Evolutionary conservation across 345 rosid species (phyloP), one percentile per base, ranked within the genome.

Genomic region (Abelmoschus esculentus): DNA sequence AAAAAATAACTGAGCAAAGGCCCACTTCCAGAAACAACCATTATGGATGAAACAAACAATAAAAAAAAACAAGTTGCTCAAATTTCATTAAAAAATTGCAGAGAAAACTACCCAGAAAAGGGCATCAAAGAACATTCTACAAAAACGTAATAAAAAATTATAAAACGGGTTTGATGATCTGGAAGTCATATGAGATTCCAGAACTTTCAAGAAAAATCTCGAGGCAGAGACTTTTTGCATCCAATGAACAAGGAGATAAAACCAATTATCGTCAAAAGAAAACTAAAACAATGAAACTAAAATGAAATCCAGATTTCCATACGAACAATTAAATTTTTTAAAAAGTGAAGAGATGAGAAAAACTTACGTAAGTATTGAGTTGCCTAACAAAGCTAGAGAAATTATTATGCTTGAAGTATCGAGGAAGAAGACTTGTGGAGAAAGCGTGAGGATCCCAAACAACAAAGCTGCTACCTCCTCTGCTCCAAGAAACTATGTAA

Each of bases 351-450:
- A 29, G 46, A 59, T 7, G 29, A 57, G 18, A 53, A 18, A 7
- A 80, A 32, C 97, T 80, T 74, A 90, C 97, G 59, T 93, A 93
- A 73, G 97, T 93, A 66, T 93, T 90, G 40, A 93, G 86, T 70
- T 93, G 97, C 70, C 97, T 82, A 74, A 93, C 89, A 71, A 93
- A 93, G 74, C 98, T 90, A 50, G 96, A 90, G 83, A 89, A 93
- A 71, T 93, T 93, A 75, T 85, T 93, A 82, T 93, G 98, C 86
- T 93, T 93, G 87, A 93, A 93, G 78, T 76, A 84, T 9, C 82
- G 71, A 32, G 93, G 98, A 61, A 93, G 93, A 53, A 90, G 87
- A 68, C 59, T 59, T 3, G 84, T 72, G 22, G 96, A 83, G 78
- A 93, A 85, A 46, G 82, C 80, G 58, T 88, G 80, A 53, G 93